Conservation (phyloP, 495 filamentous ascomycete genomes). For the Penicillium malachiteum region DNA sequence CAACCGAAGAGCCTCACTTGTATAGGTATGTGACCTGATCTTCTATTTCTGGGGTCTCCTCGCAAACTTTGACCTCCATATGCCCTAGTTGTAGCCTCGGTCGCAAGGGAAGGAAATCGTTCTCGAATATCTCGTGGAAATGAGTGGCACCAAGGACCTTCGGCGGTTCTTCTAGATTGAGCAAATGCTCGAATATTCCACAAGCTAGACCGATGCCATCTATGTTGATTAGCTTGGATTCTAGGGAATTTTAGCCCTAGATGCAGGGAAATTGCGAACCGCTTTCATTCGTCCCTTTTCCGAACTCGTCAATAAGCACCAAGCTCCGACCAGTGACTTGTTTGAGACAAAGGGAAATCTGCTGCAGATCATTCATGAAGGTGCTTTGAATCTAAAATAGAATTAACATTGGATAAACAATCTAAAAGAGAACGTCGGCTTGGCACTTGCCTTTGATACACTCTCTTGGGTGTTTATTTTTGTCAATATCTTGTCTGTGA, state of each 20-base stretch:
- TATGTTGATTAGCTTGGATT: conserved; percentile 12
- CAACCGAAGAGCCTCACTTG: conserved; percentile 46
- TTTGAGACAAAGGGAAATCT: conserved; percentile 75
- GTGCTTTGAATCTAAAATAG: conserved; percentile 70
- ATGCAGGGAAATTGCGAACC: conserved; percentile 31
- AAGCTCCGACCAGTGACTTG: conserved; percentile 77
- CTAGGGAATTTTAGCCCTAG: neutral
- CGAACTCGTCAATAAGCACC: conserved; percentile 90
- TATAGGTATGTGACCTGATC: conserved; percentile 90
- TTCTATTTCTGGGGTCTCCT: conserved; percentile 53
- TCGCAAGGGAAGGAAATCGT: conserved; percentile 59
- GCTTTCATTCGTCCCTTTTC: conserved; percentile 82
- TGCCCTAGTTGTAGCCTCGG: conserved; percentile 68
- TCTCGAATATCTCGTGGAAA: conserved; percentile 91
- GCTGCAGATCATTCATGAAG: conserved; percentile 91
- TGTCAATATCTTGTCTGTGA: conserved; percentile 92
- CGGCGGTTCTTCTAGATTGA: conserved; percentile 60
- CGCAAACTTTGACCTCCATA: conserved; percentile 82
- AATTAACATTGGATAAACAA: neutral
- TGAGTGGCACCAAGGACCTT: conserved; percentile 89
- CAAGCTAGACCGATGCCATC: conserved; percentile 87
- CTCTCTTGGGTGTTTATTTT: conserved; percentile 85
- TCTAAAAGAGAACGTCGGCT: too few species aligned
- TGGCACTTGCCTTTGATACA: conserved; percentile 58
- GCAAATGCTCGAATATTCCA: conserved; percentile 76